Evolutionary conservation across 2,329 filamentous ascomycete species (phyloP), one percentile per base, ranked within the genome.

Genomic region (Didymella keratinophila): DNA sequence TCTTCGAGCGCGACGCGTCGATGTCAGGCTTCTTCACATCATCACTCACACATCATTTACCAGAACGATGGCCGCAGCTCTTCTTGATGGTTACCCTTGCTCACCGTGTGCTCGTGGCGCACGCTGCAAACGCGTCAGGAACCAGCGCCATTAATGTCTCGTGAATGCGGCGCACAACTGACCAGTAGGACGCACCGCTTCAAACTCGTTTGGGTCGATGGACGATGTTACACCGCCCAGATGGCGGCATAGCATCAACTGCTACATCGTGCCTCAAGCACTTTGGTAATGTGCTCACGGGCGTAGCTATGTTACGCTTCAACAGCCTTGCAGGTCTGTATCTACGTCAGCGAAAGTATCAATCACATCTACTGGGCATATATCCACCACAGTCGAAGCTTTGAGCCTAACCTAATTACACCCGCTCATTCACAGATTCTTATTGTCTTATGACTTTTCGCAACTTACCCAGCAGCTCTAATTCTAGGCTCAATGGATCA

Each of bases 1-100:
- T 7, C 23, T 20, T 23, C 11, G 14, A 37, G 39, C 32, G 28
- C 18, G 36, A 48, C 44, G 37, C 43, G 37, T 58, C 44, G 14
- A 53, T 30, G 27, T 48, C 44, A 53, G 43, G 3, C 30, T n/a
- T 51, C 30, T n/a, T 51, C 46, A 45, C 42, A 47, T 27, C 47
- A 51, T 18, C 46, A 50, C 41, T 46, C 32, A 27, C 30, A 46
- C 23, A 30, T 21, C 6, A 2, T n/a, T 25, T 48, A 16, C 18
- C 0, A 34, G 14, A 16, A 21, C 16, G 2, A 34, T 21, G 18
- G 1, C 28, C 11, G n/a, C 25, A 16, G 41, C 5, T 43, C 11
- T 8, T 18, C 18, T 39, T 20, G 36, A 11, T 1, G 8, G 18
- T 11, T 20, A 6, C 4, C 8, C 2, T 12, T 39, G 36, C 18